These are phyloP conservation scores for Xylariales sp. DNA, from an alignment of 2,329 filamentous ascomycete species.

Conservation along the genomic window DNA sequence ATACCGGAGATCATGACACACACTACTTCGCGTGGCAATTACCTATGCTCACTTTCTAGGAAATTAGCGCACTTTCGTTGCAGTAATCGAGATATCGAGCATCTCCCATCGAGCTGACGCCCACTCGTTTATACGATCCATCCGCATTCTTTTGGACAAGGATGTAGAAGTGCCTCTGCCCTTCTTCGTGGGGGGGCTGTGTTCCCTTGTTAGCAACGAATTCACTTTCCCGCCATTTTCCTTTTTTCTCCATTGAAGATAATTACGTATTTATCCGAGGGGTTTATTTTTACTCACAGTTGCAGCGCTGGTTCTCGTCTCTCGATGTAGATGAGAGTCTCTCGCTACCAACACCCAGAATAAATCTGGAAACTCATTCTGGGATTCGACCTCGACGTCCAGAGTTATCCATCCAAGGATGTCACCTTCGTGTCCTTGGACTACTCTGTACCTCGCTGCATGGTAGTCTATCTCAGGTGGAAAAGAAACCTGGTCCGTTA, in stretches of 20 bases:
- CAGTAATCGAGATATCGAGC: conserved; percentile 2
- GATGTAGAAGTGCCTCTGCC: conserved; percentile 1
- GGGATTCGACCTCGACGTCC: neutral
- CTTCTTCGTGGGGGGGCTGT: neutral
- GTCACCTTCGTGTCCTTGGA: neutral
- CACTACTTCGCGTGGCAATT: too few relatives aligned
- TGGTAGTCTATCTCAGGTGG: conserved; percentile 18
- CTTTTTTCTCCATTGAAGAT: neutral
- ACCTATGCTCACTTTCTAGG: neutral
- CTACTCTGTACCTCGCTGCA: conserved; percentile 11
- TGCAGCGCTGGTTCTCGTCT: neutral
- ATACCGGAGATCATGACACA: too few relatives aligned
- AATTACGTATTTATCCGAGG: neutral
- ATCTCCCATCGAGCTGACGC: conserved; percentile 7
- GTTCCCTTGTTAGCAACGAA: neutral
- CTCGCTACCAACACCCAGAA: conserved; percentile 20
- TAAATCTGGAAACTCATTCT: neutral
- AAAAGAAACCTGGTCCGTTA: conserved; percentile 6
- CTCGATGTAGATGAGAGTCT: conserved; percentile 7
- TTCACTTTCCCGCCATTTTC: too few relatives aligned
- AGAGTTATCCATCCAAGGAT: conserved; percentile 22
- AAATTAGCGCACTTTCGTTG: conserved; percentile 5
- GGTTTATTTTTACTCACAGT: conserved; percentile 1
- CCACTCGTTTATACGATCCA: conserved; percentile 18
- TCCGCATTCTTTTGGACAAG: neutral